These are phyloP conservation scores for Agrocybe pediades DNA, from an alignment of 768 basidiomycete genomes.

Conservation along the genomic window DNA sequence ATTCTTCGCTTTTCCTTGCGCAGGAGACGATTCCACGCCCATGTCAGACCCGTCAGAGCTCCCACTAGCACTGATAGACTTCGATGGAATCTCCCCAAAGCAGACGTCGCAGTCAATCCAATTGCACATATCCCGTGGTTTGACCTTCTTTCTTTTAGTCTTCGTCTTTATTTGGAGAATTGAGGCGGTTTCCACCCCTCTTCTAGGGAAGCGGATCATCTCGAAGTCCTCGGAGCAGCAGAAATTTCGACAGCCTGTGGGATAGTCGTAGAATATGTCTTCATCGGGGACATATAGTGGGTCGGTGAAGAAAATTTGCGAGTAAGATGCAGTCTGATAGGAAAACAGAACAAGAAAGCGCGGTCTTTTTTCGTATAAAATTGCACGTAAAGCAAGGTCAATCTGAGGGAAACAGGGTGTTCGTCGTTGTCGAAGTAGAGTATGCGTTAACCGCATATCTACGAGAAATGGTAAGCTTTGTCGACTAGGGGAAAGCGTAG, in stretches of 20 bases:
- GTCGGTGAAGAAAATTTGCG: constrained; percentile 80
- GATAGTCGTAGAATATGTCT: constrained; percentile 77
- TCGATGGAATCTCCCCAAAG: constrained; percentile 48
- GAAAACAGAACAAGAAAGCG: constrained; percentile 80
- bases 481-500: constrained; percentile 1
- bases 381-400: constrained; percentile 75
- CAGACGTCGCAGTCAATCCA: constrained; percentile 75
- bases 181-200: constrained; percentile 60
- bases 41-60: constrained; percentile 29
- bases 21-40: constrained; percentile 17
- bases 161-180: constrained; percentile 66
- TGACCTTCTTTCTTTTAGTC: constrained; percentile 47
- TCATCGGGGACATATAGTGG: constrained; percentile 68
- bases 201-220: constrained; percentile 77
- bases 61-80: constrained; percentile 21
- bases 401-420: constrained; percentile 83
- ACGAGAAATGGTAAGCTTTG: not conserved
- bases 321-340: constrained; percentile 79
- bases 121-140: constrained; percentile 72
- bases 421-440: constrained; percentile 67
- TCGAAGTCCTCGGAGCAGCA: constrained; percentile 82
- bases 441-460: constrained; percentile 72
- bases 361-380: constrained; percentile 74
- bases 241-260: constrained; percentile 77
- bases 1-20: constrained; percentile 26